phyloP scores from a whole-genome alignment of 2,329 filamentous ascomycete species.

The Xylariomycetidae sp. region DNA sequence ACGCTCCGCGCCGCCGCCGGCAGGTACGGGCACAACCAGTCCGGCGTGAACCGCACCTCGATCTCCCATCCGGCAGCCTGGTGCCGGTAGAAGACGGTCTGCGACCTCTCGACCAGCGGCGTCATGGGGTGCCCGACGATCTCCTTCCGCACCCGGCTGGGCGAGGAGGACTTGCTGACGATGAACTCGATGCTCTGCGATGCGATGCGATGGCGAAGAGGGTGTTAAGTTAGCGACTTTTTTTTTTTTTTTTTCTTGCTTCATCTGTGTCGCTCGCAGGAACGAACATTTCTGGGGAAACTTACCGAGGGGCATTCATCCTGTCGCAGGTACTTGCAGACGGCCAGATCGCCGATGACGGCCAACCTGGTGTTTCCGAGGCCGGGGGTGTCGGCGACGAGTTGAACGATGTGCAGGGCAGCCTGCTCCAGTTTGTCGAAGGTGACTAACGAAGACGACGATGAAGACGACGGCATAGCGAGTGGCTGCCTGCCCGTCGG shows the following conservation, averaged over 20 bases:
- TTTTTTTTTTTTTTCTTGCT: conserved; percentile 1
- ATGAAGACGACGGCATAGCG: no score
- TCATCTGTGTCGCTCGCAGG: background rate
- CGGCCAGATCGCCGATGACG: conserved; percentile 12
- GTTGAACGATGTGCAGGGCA: conserved; percentile 10
- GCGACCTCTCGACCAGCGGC: conserved; percentile 9
- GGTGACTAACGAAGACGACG: no score
- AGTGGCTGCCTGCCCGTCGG: no score
- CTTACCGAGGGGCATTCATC: conserved; percentile 9
- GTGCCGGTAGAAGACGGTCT: conserved; percentile 12
- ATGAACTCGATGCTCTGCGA: conserved; percentile 16
- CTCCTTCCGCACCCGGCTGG: conserved; percentile 14
- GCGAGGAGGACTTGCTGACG: conserved; percentile 10
- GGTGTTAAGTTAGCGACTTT: no score
- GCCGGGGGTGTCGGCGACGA: conserved; percentile 11
- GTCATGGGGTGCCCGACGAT: conserved; percentile 10
- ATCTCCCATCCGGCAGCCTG: conserved; percentile 11
- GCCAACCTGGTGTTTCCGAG: conserved; percentile 12
- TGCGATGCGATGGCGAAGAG: no score
- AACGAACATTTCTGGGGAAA: no score
- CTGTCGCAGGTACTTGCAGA: conserved; percentile 11
- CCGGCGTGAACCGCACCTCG: conserved; percentile 14
- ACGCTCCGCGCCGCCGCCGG: conserved; percentile 8
- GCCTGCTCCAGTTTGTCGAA: conserved; percentile 12
- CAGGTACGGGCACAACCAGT: conserved; percentile 15